Evolutionary conservation across 108 stramenopile genomes (phyloP).

Genomic region (Licmophora abbreviata): DNA sequence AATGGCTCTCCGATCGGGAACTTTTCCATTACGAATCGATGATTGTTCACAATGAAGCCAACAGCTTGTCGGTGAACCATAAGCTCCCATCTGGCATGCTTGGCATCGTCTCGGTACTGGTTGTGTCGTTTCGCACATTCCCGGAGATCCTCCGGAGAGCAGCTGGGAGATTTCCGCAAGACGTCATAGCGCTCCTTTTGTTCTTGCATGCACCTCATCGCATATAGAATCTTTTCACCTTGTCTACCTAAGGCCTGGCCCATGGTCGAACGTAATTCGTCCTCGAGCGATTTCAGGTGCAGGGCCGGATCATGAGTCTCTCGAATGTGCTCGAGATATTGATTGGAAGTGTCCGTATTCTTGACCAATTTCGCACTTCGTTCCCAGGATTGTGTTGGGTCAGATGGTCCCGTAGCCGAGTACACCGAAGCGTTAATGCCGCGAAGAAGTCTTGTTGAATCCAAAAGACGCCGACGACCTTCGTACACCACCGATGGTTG

Average conservation of each 20-base stretch:
- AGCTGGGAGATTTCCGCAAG: constrained; percentile 7
- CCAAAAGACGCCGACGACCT: too few species aligned
- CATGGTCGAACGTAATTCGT: constrained; percentile 71
- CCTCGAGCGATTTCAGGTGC: constrained; percentile 76
- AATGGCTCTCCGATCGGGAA: constrained; percentile 62
- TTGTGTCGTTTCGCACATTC: constrained; percentile 47
- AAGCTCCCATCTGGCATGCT: constrained; percentile 70
- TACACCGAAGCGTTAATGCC: too few species aligned
- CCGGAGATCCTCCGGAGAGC: constrained; percentile 15
- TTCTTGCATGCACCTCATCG: constrained; percentile 40
- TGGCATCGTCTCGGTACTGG: constrained; percentile 46
- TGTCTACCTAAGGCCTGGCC: constrained; percentile 74
- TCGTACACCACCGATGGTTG: too few species aligned
- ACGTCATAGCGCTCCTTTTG: constrained; percentile 26
- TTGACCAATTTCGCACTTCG: constrained; percentile 54
- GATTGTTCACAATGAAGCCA: constrained; percentile 73
- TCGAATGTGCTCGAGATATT: constrained; percentile 66
- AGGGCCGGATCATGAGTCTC: constrained; percentile 51
- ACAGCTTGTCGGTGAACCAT: constrained; percentile 82
- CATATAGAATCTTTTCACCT: constrained; percentile 50
- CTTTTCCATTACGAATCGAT: constrained; percentile 48
- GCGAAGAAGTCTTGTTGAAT: too few species aligned
- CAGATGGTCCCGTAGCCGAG: constrained; percentile 7
- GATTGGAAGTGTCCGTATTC: constrained; percentile 47
- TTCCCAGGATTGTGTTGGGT: constrained; percentile 42